phyloP scores from a whole-genome alignment of 2,329 filamentous ascomycete genomes.

The Ceratocystis lukuohia region DNA sequence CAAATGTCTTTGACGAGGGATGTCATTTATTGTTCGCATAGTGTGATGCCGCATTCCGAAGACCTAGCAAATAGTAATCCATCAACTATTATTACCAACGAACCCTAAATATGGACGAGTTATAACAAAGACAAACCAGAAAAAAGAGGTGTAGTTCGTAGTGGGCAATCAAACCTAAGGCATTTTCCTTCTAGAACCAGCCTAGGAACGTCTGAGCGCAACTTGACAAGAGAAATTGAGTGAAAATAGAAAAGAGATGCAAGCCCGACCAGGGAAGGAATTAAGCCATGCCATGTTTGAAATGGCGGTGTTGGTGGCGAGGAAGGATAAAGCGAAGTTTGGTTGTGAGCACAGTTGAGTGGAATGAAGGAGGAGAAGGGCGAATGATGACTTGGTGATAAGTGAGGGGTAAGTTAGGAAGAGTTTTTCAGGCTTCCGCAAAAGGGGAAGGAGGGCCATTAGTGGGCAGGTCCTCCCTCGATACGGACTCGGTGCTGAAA shows the following conservation, averaged over 20 bases:
- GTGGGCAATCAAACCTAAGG: background rate
- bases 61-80: constrained; percentile 1
- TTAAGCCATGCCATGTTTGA: background rate
- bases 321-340: background rate
- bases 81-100: background rate
- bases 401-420: background rate
- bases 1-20: background rate
- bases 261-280: background rate
- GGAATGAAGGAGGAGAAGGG: background rate
- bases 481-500: background rate
- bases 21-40: constrained; percentile 1
- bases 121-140: background rate
- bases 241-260: constrained; percentile 1
- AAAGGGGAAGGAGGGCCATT: background rate
- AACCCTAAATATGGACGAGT: background rate
- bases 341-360: background rate
- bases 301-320: background rate
- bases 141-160: background rate
- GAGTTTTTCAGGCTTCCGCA: background rate
- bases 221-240: constrained; percentile 8
- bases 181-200: constrained; percentile 10
- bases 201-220: constrained; percentile 8
- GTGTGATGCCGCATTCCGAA: constrained; percentile 2
- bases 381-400: background rate
- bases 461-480: background rate